A percentile compares a stretch with the other conserved stretches of the same genome.
phyloP scores from a whole-genome alignment of 208 protist species.

The Leishmania braziliensis region DNA sequence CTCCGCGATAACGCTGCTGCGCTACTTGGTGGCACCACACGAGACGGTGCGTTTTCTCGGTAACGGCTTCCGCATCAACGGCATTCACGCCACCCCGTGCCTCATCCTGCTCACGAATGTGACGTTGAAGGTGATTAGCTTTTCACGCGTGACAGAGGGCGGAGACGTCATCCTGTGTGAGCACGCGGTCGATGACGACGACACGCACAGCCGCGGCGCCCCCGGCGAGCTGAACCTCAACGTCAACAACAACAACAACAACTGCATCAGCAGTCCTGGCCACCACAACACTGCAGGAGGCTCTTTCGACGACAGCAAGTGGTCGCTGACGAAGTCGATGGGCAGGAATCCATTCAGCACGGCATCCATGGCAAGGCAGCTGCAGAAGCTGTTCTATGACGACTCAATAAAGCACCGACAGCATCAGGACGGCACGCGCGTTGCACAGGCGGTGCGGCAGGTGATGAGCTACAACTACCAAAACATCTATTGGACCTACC shows the following conservation, averaged over 20 bases:
- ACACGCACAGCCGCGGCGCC: constrained; percentile 5
- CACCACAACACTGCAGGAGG: neutral
- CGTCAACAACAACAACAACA: constrained; percentile 4
- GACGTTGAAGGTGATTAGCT: constrained; percentile 70
- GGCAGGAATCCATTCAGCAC: constrained; percentile 33
- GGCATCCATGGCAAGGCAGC: constrained; percentile 66
- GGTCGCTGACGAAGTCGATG: constrained; percentile 11
- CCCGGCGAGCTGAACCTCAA: constrained; percentile 4
- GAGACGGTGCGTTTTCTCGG: constrained; percentile 84
- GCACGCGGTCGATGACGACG: constrained; percentile 30
- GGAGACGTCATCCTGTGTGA: constrained; percentile 89
- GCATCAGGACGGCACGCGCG: constrained; percentile 71
- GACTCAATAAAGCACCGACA: constrained; percentile 41
- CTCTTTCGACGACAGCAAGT: neutral
- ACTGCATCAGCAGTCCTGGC: constrained; percentile 7
- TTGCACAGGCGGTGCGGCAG: constrained; percentile 84
- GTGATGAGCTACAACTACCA: constrained; percentile 63
- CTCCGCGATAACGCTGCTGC: constrained; percentile 73
- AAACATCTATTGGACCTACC: constrained; percentile 80
- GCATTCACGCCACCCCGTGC: constrained; percentile 84
- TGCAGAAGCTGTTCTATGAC: constrained; percentile 72
- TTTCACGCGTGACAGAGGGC: constrained; percentile 67
- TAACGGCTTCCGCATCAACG: constrained; percentile 88
- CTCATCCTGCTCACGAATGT: constrained; percentile 79
- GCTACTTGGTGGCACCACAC: constrained; percentile 67